These are phyloP conservation scores for Phytophthora aleatoria DNA, from an alignment of 352 stramenopile species.

Conservation along the genomic window DNA sequence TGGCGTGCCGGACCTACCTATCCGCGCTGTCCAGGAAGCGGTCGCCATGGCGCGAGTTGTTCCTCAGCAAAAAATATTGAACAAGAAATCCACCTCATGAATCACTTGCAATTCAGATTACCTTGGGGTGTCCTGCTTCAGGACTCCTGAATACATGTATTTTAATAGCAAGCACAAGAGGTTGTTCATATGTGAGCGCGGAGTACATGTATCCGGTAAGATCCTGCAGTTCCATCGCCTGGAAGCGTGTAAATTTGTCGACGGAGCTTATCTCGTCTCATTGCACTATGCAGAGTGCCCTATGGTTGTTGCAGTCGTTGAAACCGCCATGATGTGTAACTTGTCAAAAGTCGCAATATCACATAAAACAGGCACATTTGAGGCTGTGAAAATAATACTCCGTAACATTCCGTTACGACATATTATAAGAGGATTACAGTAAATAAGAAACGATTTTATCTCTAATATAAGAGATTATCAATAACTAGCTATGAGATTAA, in stretches of 20 bases:
- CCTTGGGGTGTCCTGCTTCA: too few species aligned
- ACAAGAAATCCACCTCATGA: neutral
- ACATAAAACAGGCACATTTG: conserved; percentile 4
- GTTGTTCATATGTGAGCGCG: neutral
- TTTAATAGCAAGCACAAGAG: neutral
- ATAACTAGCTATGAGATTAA: neutral
- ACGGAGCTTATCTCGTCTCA: neutral
- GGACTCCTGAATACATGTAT: too few species aligned
- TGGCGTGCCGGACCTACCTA: conserved; percentile 24
- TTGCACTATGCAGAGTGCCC: too few species aligned
- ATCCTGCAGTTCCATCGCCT: neutral
- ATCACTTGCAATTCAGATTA: neutral
- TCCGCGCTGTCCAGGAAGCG: conserved; percentile 10
- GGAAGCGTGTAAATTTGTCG: neutral
- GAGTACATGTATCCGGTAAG: neutral
- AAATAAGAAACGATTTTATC: neutral
- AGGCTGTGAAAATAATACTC: neutral
- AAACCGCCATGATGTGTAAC: neutral
- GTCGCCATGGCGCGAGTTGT: neutral
- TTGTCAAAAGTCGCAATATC: conserved; percentile 10
- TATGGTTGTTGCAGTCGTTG: neutral
- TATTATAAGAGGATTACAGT: neutral
- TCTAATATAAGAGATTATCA: neutral
- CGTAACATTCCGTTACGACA: neutral
- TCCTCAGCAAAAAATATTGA: neutral